Conservation (phyloP, 805 yeast genomes). For the Sugiyamaella qingdaonensis region DNA sequence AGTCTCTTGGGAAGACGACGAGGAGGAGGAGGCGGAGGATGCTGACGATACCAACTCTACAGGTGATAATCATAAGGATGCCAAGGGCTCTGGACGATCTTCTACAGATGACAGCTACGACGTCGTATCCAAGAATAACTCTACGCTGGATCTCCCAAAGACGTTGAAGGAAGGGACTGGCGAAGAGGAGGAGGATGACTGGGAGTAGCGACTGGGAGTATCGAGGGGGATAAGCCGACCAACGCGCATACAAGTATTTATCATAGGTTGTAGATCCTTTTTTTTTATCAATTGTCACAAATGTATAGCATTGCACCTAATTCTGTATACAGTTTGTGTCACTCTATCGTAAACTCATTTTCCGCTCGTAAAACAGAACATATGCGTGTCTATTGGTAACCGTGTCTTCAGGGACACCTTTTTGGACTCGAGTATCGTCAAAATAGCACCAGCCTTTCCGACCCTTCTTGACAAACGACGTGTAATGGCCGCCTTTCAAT, state of each 20-base stretch:
- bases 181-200: constrained; percentile 50
- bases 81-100: constrained; percentile 23
- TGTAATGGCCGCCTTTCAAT: constrained; percentile 83
- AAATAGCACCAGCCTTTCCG: constrained; percentile 71
- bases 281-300: background rate
- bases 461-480: constrained; percentile 70
- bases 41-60: constrained; percentile 9
- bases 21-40: constrained; percentile 38
- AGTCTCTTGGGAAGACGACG: constrained; percentile 33
- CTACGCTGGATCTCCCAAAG: constrained; percentile 34
- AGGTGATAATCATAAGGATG: constrained; percentile 18
- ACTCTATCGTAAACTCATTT: constrained; percentile 3
- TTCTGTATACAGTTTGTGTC: background rate
- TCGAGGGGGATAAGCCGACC: background rate
- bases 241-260: background rate
- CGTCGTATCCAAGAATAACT: constrained; percentile 36
- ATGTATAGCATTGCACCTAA: background rate
- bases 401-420: constrained; percentile 44
- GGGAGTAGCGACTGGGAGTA: constrained; percentile 51
- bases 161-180: constrained; percentile 2
- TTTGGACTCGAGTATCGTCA: constrained; percentile 71
- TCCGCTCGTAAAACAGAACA: constrained; percentile 68
- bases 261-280: background rate
- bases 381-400: constrained; percentile 76
- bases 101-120: constrained; percentile 42